Conservation (phyloP, 1,139 yeast genomes). For the Sugiyamaella pinicola region DNA sequence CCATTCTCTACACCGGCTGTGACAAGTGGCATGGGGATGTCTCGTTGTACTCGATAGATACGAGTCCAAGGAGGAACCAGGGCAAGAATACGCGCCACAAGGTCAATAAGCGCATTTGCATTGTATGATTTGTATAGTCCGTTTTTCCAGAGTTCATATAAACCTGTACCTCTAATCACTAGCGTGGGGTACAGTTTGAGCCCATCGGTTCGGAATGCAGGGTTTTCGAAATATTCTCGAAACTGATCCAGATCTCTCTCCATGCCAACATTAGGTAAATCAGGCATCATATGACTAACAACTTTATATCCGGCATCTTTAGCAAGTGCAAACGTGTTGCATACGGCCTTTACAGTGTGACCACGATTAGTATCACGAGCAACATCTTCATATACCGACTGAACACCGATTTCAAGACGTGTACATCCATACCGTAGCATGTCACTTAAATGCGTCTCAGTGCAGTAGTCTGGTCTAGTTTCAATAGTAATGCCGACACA, state of each 20-base stretch:
- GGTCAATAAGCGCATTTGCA: slow-evolving; percentile 89
- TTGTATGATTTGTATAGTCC: slow-evolving; percentile 93
- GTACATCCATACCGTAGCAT: slow-evolving; percentile 98
- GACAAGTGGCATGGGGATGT: slow-evolving; percentile 98
- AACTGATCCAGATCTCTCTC: slow-evolving; percentile 96
- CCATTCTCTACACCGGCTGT: slow-evolving; percentile 99
- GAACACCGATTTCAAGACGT: slow-evolving; percentile 95
- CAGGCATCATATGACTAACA: slow-evolving; percentile 99
- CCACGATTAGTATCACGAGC: slow-evolving; percentile 99
- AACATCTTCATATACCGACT: slow-evolving; percentile 95
- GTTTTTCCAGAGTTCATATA: slow-evolving; percentile 95
- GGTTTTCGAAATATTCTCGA: slow-evolving; percentile 93
- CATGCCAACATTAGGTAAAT: slow-evolving; percentile 97
- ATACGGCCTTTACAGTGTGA: slow-evolving; percentile 93
- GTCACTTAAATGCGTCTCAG: slow-evolving; percentile 91
- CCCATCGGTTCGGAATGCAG: slow-evolving; percentile 96
- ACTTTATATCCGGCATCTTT: slow-evolving; percentile 98
- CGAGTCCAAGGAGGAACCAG: slow-evolving; percentile 99
- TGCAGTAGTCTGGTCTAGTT: slow-evolving; percentile 98
- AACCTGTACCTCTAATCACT: slow-evolving; percentile 96
- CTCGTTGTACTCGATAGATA: slow-evolving; percentile 96
- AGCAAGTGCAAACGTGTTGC: slow-evolving; percentile 93
- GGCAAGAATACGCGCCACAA: slow-evolving; percentile 93
- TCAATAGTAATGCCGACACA: slow-evolving; percentile 99
- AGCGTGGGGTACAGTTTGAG: slow-evolving; percentile 92